These are phyloP conservation scores for Chaetomiaceae sp. DNA, from an alignment of 2,329 filamentous ascomycete genomes.

Conservation along the genomic window DNA sequence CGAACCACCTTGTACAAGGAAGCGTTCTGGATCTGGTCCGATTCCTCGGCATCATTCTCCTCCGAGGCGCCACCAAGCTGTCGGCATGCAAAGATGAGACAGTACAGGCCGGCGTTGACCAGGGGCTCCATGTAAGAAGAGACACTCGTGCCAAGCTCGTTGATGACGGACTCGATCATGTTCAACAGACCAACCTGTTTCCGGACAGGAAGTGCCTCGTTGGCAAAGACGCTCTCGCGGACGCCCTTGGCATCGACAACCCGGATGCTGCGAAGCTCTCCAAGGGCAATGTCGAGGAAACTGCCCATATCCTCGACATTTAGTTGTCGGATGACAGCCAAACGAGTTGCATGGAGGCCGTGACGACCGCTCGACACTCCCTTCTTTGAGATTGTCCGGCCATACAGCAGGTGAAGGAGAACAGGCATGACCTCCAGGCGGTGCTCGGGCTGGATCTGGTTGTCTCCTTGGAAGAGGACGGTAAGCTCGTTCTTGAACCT, in stretches of 20 bases:
- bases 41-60: slow-evolving; percentile 37
- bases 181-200: slow-evolving; percentile 90
- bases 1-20: slow-evolving; percentile 64
- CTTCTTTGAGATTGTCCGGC: slow-evolving; percentile 78
- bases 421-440: slow-evolving; percentile 74
- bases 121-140: slow-evolving; percentile 62
- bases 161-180: slow-evolving; percentile 83
- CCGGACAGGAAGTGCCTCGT: slow-evolving; percentile 59
- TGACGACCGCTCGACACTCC: slow-evolving; percentile 71
- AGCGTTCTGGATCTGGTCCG: slow-evolving; percentile 40
- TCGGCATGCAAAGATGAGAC: slow-evolving; percentile 65
- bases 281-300: slow-evolving; percentile 79
- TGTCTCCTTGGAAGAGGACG: slow-evolving; percentile 74
- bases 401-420: slow-evolving; percentile 81
- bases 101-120: slow-evolving; percentile 75
- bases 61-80: slow-evolving; percentile 33
- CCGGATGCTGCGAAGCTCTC: slow-evolving; percentile 58
- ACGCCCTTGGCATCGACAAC: slow-evolving; percentile 49
- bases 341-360: slow-evolving; percentile 73
- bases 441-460: slow-evolving; percentile 68
- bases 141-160: slow-evolving; percentile 73
- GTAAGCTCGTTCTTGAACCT: slow-evolving; percentile 93
- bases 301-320: slow-evolving; percentile 67
- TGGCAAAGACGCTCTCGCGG: slow-evolving; percentile 49
- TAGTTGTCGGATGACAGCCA: slow-evolving; percentile 76